Base-by-base conservation (phyloP, 208 protist genomes). In the Trypanosomatidae sp. region DNA sequence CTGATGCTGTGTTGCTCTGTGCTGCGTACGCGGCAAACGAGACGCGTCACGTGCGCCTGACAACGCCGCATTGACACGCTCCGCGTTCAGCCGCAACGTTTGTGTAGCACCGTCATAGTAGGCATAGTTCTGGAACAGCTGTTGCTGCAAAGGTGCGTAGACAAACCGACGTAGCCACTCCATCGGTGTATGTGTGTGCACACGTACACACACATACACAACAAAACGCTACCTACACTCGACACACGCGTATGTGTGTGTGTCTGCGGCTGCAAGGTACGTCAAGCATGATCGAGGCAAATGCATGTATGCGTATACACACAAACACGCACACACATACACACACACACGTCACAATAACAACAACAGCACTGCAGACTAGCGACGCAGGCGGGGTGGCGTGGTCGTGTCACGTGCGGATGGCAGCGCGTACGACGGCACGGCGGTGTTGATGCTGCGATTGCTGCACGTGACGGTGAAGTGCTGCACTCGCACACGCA, bases 401-500 rank as follows among this genome's bases (percentile, higher is more conserved):
- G n/a, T n/a, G n/a, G n/a, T n/a, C n/a, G n/a, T n/a, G n/a, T n/a
- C n/a, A n/a, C n/a, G n/a, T n/a, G n/a, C n/a, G n/a, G n/a, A n/a
- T n/a, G n/a, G n/a, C n/a, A n/a, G n/a, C n/a, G n/a, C n/a, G n/a
- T n/a, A n/a, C n/a, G n/a, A n/a, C n/a, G n/a, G n/a, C n/a, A n/a
- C n/a, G n/a, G n/a, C n/a, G 10, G 56, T 52, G 25, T 85, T 87
- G 32, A 88, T 71, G 26, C 67, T 73, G 21, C 82, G 70, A 5
- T 61, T 35, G 46, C 77, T 86, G 58, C 76, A 87, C 0, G 82
- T 91, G 21, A 91, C 46, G 8, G 80, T 58, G 66, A 91, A 91
- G 54, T 85, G 72, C 21, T 48, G 52, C 33, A 91, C 58, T 33
- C 74, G 64, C 40, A 74, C 59, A 6, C 76, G 71, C 26, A 90